phyloP scores from a whole-genome alignment of 352 stramenopile species.

The Globisporangium takayamanum region DNA sequence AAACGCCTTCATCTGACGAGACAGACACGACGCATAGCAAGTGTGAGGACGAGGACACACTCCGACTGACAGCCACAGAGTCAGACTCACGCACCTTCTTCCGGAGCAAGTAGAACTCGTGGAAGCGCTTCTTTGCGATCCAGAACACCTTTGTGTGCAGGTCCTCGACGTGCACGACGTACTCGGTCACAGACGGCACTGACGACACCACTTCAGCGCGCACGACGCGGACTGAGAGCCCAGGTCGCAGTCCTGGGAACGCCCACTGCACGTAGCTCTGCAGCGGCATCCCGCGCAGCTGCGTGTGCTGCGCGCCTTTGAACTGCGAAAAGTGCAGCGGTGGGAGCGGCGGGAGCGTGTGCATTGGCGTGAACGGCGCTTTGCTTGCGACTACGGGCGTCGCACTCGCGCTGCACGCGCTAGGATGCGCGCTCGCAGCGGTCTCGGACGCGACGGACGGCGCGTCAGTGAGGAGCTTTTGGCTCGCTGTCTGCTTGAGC shows the following conservation, averaged over 20 bases:
- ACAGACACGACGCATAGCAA: neutral
- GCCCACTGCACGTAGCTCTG: conserved; percentile 46
- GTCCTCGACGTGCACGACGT: conserved; percentile 70
- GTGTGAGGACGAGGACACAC: neutral
- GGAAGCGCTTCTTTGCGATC: conserved; percentile 77
- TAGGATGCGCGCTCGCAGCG: neutral
- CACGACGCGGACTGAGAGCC: conserved; percentile 66
- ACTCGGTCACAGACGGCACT: conserved; percentile 61
- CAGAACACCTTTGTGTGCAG: conserved; percentile 80
- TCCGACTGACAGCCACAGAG: neutral
- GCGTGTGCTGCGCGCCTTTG: conserved; percentile 30
- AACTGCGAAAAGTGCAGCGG: conserved; percentile 47
- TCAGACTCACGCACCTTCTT: conserved; percentile 33
- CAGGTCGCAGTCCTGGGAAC: conserved; percentile 42
- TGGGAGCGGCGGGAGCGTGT: conserved; percentile 43
- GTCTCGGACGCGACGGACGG: neutral
- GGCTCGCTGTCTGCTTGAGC: conserved; percentile 23
- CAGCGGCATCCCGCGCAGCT: conserved; percentile 38
- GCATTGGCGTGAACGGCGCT: conserved; percentile 16
- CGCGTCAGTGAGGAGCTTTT: conserved; percentile 19
- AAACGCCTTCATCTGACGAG: conserved; percentile 30
- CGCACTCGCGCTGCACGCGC: conserved; percentile 5
- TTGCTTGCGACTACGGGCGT: conserved; percentile 13
- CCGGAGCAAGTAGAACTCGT: conserved; percentile 62
- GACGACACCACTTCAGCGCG: conserved; percentile 46